Percentiles rank a stretch among this genome's conserved stretches.
Evolutionary conservation across 2,329 filamentous ascomycete species (phyloP).

Genomic region (Madurella mycetomatis): DNA sequence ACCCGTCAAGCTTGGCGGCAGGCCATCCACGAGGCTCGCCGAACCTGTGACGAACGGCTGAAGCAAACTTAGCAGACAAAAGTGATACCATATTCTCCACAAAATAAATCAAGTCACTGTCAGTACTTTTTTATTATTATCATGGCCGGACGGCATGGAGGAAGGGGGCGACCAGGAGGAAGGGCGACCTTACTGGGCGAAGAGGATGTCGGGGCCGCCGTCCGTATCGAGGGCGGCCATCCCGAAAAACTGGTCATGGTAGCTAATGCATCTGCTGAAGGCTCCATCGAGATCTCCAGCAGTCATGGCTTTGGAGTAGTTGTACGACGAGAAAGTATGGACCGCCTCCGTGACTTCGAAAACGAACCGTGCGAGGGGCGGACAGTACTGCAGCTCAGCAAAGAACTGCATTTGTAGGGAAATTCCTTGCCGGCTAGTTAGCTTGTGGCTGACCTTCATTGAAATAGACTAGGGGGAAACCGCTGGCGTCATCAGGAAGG

Average conservation of each 20-base stretch:
- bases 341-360: slow-evolving; percentile 22
- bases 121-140: background rate
- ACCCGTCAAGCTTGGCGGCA: slow-evolving; percentile 9
- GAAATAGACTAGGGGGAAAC: too few species aligned
- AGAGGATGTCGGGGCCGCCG: slow-evolving; percentile 15
- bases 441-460: background rate
- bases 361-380: slow-evolving; percentile 17
- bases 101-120: background rate
- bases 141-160: too few species aligned
- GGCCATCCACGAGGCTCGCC: slow-evolving; percentile 15
- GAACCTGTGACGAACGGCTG: slow-evolving; percentile 18
- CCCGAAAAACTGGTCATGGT: slow-evolving; percentile 10
- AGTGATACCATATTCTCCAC: slow-evolving; percentile 25
- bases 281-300: slow-evolving; percentile 22
- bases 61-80: slow-evolving; percentile 24
- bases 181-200: slow-evolving; percentile 20
- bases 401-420: slow-evolving; percentile 24
- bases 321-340: slow-evolving; percentile 24
- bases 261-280: slow-evolving; percentile 21
- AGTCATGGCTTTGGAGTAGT: slow-evolving; percentile 23
- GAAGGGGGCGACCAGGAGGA: background rate
- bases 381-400: slow-evolving; percentile 19
- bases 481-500: too few species aligned
- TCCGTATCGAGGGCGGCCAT: background rate
- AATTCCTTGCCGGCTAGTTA: slow-evolving; percentile 17